Evolutionary conservation across 257 asterid species (phyloP), one percentile per base, ranked within the genome.

Genomic region (Solanum pinnatisectum): DNA sequence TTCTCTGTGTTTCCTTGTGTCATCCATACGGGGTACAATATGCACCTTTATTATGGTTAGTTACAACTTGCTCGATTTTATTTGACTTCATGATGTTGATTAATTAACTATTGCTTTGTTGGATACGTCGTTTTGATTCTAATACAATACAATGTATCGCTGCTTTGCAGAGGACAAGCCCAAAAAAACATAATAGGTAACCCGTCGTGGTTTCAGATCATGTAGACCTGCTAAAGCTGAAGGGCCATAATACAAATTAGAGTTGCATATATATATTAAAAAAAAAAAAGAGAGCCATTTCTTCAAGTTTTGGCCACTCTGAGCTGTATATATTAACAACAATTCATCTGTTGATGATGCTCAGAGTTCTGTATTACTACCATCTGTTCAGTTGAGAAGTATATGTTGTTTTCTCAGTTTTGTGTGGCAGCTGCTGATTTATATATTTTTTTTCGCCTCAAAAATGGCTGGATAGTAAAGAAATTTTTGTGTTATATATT

Each of bases 101-200:
- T 36, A 36, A 46, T 67, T 27, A 36, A 18, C 72, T 74, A 25
- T 73, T 76, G 46, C 40, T 63, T 73, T 33, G 73, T 9, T 44
- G 4, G 40, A 2, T 79, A 10, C 33, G 10, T 44, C 37, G 8
- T 63, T 56, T 3, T 23, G 44, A 35, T 60, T 79, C 27, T 65
- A 71, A 33, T 39, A 12, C 84, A 56, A 18, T 22, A 10, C 12
- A 49, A 37, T 39, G 39, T 42, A 70, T 68, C 83, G 39, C 86
- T 86, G n/a, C 49, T 79, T 39, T 86, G 90, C 94, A 94, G 97
- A 89, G 92, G 97, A 93, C 85, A 83, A 87, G 72, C 90, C 90
- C 35, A 81, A 79, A 16, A 84, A 40, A 36, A 20, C 85, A 36
- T 56, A 8, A 16, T 5, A 77, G 35, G 7, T 27, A 14, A 56